Conservation (phyloP, 225 moss, liverwort and hornwort genomes). For the Lunularia cruciata region DNA sequence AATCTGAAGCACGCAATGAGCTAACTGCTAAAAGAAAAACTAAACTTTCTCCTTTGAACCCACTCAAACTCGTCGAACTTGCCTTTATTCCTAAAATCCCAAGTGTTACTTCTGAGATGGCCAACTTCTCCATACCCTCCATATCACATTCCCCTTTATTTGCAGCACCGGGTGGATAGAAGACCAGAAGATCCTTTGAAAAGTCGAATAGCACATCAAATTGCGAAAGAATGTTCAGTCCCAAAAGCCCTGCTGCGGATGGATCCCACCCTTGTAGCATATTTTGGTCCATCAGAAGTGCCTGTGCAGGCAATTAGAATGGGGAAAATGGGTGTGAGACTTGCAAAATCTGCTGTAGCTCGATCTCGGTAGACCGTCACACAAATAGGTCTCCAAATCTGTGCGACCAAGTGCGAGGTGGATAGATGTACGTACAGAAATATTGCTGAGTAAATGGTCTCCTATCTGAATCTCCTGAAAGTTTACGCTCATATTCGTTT, state of each 20-base stretch:
- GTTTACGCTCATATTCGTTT: conserved; percentile 39
- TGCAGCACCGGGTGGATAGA: conserved; percentile 70
- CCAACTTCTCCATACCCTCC: conserved; percentile 71
- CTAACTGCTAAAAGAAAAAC: no score
- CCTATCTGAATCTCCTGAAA: conserved; percentile 64
- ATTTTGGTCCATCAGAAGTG: conserved; percentile 73
- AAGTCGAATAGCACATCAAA: conserved; percentile 97
- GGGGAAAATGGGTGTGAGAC: not conserved
- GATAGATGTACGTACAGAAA: conserved; percentile 51
- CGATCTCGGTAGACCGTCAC: not conserved
- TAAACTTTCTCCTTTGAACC: no score
- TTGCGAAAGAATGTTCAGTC: conserved; percentile 77
- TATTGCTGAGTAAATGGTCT: conserved; percentile 51
- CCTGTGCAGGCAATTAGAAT: conserved; percentile 40
- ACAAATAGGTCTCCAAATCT: not conserved
- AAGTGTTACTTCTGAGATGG: conserved; percentile 56
- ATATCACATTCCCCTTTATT: conserved; percentile 61
- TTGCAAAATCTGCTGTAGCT: not conserved
- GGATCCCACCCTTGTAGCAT: conserved; percentile 80
- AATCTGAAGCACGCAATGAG: no score
- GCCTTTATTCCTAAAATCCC: conserved; percentile 54
- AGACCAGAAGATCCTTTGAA: conserved; percentile 55
- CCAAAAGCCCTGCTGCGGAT: conserved; percentile 80
- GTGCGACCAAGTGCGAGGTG: not conserved
- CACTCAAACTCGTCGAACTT: no score